A percentile compares a stretch with the other conserved stretches of the same genome.
Conservation (phyloP, 768 basidiomycete species). For the Boletus sensibilis region DNA sequence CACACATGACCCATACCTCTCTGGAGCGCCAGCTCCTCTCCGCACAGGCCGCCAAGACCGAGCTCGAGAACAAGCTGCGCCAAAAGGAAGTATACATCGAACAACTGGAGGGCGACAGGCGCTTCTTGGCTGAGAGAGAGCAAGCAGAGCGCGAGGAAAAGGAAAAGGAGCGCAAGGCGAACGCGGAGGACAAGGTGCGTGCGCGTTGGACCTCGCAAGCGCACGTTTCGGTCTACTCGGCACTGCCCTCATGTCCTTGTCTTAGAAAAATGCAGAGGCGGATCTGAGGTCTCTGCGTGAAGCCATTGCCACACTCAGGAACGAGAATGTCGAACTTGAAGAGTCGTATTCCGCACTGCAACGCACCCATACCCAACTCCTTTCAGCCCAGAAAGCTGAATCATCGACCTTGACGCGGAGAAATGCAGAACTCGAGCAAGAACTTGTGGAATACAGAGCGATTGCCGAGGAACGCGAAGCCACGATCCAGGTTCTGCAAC, state of each 20-base stretch:
- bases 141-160: constrained; percentile 66
- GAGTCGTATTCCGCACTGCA: constrained; percentile 52
- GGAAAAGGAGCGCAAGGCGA: constrained; percentile 50
- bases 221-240: not conserved
- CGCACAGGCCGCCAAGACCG: constrained; percentile 57
- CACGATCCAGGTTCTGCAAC: constrained; percentile 45
- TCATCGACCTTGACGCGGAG: constrained; percentile 48
- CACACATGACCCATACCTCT: constrained; percentile 57
- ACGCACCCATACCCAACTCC: constrained; percentile 48
- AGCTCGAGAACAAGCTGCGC: constrained; percentile 65
- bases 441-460: constrained; percentile 43
- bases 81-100: constrained; percentile 65
- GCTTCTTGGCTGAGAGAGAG: constrained; percentile 69
- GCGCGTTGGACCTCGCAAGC: not conserved
- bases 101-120: constrained; percentile 64
- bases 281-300: constrained; percentile 54
- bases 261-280: constrained; percentile 47
- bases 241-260: not conserved
- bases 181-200: constrained; percentile 61
- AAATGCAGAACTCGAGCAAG: constrained; percentile 45
- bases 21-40: constrained; percentile 69
- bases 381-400: constrained; percentile 51
- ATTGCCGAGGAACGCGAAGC: constrained; percentile 42
- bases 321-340: constrained; percentile 60
- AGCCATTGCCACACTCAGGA: constrained; percentile 47